A percentile compares a stretch with the other conserved stretches of the same genome.
phyloP scores from a whole-genome alignment of 495 filamentous ascomycete species.

The Parachaetomium inaequale region DNA sequence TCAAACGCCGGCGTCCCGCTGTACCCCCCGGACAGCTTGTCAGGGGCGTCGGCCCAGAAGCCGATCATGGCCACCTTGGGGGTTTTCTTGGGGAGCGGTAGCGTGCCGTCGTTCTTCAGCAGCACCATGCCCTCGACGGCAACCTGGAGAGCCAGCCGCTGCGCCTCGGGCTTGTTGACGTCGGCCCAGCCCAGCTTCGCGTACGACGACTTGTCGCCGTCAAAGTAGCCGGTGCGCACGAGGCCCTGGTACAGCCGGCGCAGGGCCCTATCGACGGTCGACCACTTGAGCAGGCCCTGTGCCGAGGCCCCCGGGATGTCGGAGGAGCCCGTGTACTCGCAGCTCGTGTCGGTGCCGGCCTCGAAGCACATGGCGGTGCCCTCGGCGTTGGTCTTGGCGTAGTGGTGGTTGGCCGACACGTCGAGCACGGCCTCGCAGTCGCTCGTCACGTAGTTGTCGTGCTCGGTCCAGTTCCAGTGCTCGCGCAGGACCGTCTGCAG shows the following conservation, averaged over 20 bases:
- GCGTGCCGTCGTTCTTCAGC: slow-evolving; percentile 39
- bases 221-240: slow-evolving; percentile 42
- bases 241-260: slow-evolving; percentile 41
- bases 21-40: slow-evolving; percentile 40
- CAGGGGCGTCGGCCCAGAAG: slow-evolving; percentile 37
- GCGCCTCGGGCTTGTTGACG: slow-evolving; percentile 27
- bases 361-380: slow-evolving; percentile 27
- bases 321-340: slow-evolving; percentile 21
- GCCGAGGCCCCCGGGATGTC: slow-evolving; percentile 27
- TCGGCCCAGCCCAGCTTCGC: slow-evolving; percentile 18
- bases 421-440: slow-evolving; percentile 48
- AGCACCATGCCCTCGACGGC: slow-evolving; percentile 37
- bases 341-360: slow-evolving; percentile 23
- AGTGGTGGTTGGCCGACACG: slow-evolving; percentile 30
- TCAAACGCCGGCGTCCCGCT: slow-evolving; percentile 37
- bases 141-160: slow-evolving; percentile 36
- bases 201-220: slow-evolving; percentile 18
- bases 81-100: slow-evolving; percentile 7
- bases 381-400: slow-evolving; percentile 23
- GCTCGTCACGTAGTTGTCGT: slow-evolving; percentile 41
- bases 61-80: slow-evolving; percentile 40
- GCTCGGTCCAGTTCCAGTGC: slow-evolving; percentile 46
- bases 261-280: slow-evolving; percentile 25
- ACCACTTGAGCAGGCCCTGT: slow-evolving; percentile 16
- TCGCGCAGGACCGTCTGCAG: slow-evolving; percentile 43